phyloP scores from a whole-genome alignment of 225 moss, liverwort and hornwort species.

The Anthoceros angustus region DNA sequence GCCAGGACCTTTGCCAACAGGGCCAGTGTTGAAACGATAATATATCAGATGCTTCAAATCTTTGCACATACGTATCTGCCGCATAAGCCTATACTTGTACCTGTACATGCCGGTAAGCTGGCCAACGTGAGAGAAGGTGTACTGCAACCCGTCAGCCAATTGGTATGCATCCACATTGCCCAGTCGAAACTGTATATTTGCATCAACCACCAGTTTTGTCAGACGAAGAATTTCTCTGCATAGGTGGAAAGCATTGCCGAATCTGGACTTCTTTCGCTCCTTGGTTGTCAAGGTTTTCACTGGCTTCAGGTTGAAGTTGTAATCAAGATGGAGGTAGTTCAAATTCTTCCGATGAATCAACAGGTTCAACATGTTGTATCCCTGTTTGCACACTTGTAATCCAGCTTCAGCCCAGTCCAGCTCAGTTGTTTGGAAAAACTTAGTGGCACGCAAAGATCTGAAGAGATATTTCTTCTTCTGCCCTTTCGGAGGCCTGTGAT shows the following conservation, averaged over 20 bases:
- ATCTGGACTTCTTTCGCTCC: slow-evolving; percentile 95
- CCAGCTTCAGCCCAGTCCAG: slow-evolving; percentile 99
- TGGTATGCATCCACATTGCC: slow-evolving; percentile 99
- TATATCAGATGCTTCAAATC: slow-evolving; percentile 97
- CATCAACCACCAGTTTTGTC: slow-evolving; percentile 94
- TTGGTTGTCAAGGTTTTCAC: slow-evolving; percentile 98
- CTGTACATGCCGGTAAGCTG: slow-evolving; percentile 99
- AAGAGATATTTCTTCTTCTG: slow-evolving; percentile 99
- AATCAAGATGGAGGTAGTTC: slow-evolving; percentile 96
- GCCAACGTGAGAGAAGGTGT: slow-evolving; percentile 97
- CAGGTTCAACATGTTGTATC: slow-evolving; percentile 98
- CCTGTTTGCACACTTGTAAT: slow-evolving; percentile 98
- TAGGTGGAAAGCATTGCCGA: slow-evolving; percentile 96
- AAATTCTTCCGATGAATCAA: slow-evolving; percentile 94
- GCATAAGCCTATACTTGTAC: slow-evolving; percentile 96
- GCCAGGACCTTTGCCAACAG: slow-evolving; percentile 97
- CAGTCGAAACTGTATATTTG: slow-evolving; percentile 93
- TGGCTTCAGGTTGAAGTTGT: slow-evolving; percentile 98
- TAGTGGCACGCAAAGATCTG: slow-evolving; percentile 83
- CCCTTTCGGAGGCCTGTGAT: slow-evolving; percentile 97
- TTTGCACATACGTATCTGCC: slow-evolving; percentile 99
- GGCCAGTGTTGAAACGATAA: slow-evolving; percentile 95
- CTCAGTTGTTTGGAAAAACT: slow-evolving; percentile 98
- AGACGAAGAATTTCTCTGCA: slow-evolving; percentile 93
- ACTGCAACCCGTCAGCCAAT: slow-evolving; percentile 94